These are phyloP conservation scores for Myxozyma mucilagina DNA, from an alignment of 805 yeast species.

Conservation along the genomic window DNA sequence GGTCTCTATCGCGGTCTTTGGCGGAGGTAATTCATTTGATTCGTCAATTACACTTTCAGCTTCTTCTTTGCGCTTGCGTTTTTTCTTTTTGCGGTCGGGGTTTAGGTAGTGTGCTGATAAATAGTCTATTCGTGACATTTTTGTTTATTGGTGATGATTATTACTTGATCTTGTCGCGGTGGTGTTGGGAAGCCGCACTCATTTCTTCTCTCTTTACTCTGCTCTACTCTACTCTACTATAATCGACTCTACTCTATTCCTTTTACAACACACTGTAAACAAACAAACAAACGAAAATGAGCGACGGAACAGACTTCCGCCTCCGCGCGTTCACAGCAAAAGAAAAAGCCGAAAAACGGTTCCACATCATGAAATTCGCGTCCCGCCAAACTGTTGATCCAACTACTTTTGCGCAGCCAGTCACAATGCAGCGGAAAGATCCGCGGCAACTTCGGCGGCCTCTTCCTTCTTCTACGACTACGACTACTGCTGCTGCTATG, in stretches of 20 bases:
- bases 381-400: slow-evolving; percentile 73
- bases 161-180: background rate
- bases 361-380: slow-evolving; percentile 81
- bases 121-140: slow-evolving; percentile 51
- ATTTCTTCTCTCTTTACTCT: no score
- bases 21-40: slow-evolving; percentile 33
- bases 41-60: slow-evolving; percentile 26
- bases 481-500: slow-evolving; percentile 25
- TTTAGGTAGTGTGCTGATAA: slow-evolving; percentile 41
- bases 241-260: no score
- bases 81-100: slow-evolving; percentile 34
- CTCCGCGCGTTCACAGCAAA: slow-evolving; percentile 71
- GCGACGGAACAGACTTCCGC: slow-evolving; percentile 44
- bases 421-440: slow-evolving; percentile 87
- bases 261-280: background rate
- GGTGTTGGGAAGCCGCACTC: background rate
- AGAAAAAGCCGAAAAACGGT: slow-evolving; percentile 56
- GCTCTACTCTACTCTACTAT: no score
- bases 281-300: background rate
- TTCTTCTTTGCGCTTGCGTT: slow-evolving; percentile 1
- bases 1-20: slow-evolving; percentile 7
- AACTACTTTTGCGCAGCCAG: slow-evolving; percentile 70
- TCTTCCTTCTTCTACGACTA: slow-evolving; percentile 38
- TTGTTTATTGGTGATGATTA: background rate
- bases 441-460: slow-evolving; percentile 88